phyloP scores from a whole-genome alignment of 1,284 basidiomycete genomes.

The Lignosus rhinocerotis region DNA sequence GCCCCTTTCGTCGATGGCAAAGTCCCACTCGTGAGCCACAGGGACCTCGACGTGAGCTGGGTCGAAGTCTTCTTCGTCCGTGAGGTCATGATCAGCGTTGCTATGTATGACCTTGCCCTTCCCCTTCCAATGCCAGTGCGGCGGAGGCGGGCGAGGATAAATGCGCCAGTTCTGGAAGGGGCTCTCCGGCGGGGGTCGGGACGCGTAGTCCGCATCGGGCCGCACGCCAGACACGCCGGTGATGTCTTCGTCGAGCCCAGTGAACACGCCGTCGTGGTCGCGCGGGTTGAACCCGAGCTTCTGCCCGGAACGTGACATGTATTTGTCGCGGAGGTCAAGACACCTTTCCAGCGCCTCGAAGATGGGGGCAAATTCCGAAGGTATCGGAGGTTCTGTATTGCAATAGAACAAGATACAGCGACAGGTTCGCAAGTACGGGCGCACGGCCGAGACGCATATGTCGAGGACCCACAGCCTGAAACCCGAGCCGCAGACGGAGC shows the following conservation, averaged over 20 bases:
- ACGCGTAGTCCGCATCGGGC: constrained; percentile 51
- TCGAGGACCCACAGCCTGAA: neutral
- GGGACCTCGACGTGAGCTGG: constrained; percentile 76
- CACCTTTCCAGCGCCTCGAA: constrained; percentile 75
- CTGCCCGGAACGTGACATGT: constrained; percentile 83
- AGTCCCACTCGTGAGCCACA: constrained; percentile 53
- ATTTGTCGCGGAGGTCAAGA: constrained; percentile 89
- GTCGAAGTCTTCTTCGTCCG: constrained; percentile 59
- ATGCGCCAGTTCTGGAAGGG: constrained; percentile 74
- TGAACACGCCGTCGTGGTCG: constrained; percentile 81
- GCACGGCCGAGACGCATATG: neutral
- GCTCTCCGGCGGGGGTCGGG: constrained; percentile 27
- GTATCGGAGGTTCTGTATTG: constrained; percentile 41
- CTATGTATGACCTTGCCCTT: constrained; percentile 50
- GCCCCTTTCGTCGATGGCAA: constrained; percentile 80
- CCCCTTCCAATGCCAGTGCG: constrained; percentile 88
- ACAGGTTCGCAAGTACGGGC: neutral
- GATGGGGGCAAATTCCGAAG: constrained; percentile 53
- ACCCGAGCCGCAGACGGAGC: neutral
- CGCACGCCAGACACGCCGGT: constrained; percentile 70
- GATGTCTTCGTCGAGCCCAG: constrained; percentile 55
- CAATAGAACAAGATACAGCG: neutral
- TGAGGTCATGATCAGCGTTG: constrained; percentile 38
- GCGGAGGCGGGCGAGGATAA: constrained; percentile 88
- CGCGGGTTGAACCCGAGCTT: constrained; percentile 89